phyloP scores from a whole-genome alignment of 164 flowering plant species.

The Chimonanthus salicifolius region DNA sequence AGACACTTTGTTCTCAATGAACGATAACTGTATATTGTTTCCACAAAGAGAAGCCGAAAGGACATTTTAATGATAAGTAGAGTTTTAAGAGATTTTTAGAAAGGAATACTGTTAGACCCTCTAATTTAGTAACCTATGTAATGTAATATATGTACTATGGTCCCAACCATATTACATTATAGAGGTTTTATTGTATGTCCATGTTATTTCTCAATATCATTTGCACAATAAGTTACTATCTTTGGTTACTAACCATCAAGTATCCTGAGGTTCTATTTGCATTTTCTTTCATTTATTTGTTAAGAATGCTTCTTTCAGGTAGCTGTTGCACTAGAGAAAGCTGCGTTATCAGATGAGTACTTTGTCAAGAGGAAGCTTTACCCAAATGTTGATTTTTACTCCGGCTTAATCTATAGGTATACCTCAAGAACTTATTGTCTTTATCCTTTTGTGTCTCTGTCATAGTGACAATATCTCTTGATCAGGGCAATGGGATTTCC shows the following conservation, averaged over 20 bases:
- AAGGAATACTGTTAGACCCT: too few species aligned
- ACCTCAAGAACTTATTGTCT: background rate
- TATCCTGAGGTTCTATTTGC: background rate
- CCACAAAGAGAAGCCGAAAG: too few species aligned
- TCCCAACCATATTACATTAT: too few species aligned
- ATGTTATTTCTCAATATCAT: background rate
- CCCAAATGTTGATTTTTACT: conserved; percentile 99
- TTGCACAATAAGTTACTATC: too few species aligned
- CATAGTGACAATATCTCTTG: conserved; percentile 1
- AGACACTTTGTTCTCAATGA: too few species aligned
- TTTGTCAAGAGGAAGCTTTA: conserved; percentile 92
- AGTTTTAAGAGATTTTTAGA: too few species aligned
- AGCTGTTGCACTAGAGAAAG: conserved; percentile 98
- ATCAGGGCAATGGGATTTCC: conserved; percentile 99
- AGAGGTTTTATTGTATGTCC: background rate
- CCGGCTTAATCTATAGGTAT: conserved; percentile 97
- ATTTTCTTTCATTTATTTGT: background rate
- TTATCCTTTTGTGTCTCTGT: background rate
- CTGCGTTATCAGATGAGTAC: conserved; percentile 92
- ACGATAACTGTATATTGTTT: too few species aligned
- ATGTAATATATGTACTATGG: too few species aligned
- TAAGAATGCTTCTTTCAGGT: conserved; percentile 41
- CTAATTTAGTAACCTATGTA: too few species aligned
- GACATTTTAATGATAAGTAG: too few species aligned
- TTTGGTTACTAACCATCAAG: too few species aligned